Evolutionary conservation across 2,329 filamentous ascomycete genomes (phyloP), one percentile per base, ranked within the genome.

Genomic region (Fusarium poae): DNA sequence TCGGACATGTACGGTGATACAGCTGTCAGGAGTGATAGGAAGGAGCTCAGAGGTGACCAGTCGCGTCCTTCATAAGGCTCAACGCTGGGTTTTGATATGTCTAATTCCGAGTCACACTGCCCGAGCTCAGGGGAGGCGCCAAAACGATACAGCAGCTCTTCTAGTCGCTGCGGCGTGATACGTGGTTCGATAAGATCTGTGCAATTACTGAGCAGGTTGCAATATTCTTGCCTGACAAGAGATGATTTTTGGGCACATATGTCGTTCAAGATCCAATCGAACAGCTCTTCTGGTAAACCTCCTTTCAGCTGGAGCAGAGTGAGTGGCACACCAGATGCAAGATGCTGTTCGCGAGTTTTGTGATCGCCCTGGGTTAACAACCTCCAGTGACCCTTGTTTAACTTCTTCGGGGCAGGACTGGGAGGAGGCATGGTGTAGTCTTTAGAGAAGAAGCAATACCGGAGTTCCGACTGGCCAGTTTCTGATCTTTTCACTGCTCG

Each of bases 201-300:
- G 50, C 82, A 84, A 50, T 79, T 74, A 34, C 82, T 79, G 53
- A 86, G 78, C 6, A 93, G 77, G 44, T 84, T 83, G 56, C 84
- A 80, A 75, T 93, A 93, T 61, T 89, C 86, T 56, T 83, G 77
- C 50, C 88, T 84, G 42, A 92, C 76, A 44, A 86, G 82, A 42
- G 83, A 79, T 32, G 85, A 84, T 40, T 80, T 78, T 71, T 92
- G 88, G 3, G 81, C 75, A 56, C 85, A 86, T 23, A 89, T 79
- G 78, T 89, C 85, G 50, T 86, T 79, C 8, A 91, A 74, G 5
- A 93, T 80, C 91, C 92, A 94, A 18, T 84, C 72, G 50, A 92
- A 83, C 1, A 93, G 74, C 56, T 90, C 85, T 62, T 92, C 87
- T 0, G 91, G 88, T 15, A 93, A 75, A 11, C 65, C 68, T 15